Evolutionary conservation across 331 rosid genomes (phyloP).

Genomic region (Dryas integrifolia): DNA sequence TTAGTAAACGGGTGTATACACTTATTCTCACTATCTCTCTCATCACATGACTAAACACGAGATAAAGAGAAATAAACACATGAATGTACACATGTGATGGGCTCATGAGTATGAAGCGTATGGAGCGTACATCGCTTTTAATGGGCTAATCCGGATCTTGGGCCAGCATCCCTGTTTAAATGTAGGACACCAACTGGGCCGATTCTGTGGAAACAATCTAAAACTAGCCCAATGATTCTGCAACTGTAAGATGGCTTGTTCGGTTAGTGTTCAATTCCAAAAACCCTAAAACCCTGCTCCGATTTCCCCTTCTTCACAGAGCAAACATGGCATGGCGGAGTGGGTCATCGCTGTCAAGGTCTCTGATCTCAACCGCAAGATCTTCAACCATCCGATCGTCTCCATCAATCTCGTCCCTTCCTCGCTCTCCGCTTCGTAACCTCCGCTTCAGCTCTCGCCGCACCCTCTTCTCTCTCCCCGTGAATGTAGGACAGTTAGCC

Average conservation of each 20-base stretch:
- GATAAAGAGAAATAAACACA: too few species aligned
- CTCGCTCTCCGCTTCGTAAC: slow-evolving; percentile 37
- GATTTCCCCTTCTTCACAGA: neutral
- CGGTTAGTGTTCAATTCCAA: neutral
- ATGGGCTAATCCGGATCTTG: neutral
- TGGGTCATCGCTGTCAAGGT: slow-evolving; percentile 53
- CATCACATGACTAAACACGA: too few species aligned
- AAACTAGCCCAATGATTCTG: neutral
- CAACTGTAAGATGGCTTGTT: neutral
- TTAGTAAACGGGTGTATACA: too few species aligned
- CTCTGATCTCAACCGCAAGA: slow-evolving; percentile 46
- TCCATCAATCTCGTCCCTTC: slow-evolving; percentile 20
- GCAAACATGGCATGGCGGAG: slow-evolving; percentile 47
- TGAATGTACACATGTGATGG: too few species aligned
- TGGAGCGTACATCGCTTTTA: too few species aligned
- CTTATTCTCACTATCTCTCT: too few species aligned
- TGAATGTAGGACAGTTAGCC: slow-evolving; percentile 33
- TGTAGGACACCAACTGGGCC: too few species aligned
- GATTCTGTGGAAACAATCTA: neutral
- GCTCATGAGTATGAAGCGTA: too few species aligned
- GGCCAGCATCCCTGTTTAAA: neutral
- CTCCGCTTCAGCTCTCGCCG: slow-evolving; percentile 40
- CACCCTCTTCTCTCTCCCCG: slow-evolving; percentile 21
- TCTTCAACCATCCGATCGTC: slow-evolving; percentile 34
- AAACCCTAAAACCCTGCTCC: slow-evolving; percentile 10